Percentiles rank a stretch among this genome's conserved stretches.
Conservation (phyloP, 2,329 filamentous ascomycete species). For the Aspergillus ochraceoroseus region DNA sequence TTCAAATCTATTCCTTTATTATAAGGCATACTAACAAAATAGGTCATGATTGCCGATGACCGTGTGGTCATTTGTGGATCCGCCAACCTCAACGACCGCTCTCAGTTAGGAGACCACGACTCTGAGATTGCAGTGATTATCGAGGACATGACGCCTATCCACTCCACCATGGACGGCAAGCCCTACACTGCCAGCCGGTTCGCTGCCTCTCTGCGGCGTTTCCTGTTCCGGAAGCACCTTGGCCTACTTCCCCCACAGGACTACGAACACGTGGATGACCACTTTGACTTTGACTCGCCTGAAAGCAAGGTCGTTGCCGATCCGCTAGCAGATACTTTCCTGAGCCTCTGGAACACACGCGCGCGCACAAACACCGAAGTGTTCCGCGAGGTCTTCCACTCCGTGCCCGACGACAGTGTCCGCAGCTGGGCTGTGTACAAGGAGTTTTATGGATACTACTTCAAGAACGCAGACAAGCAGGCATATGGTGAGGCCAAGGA, state of each 20-base stretch:
- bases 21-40: slow-evolving; percentile 13
- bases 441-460: slow-evolving; percentile 59
- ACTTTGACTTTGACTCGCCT: slow-evolving; percentile 52
- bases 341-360: slow-evolving; percentile 54
- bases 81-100: slow-evolving; percentile 87
- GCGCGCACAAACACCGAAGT: slow-evolving; percentile 57
- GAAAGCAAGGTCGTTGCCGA: slow-evolving; percentile 53
- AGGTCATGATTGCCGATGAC: slow-evolving; percentile 76
- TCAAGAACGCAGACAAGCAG: slow-evolving; percentile 43
- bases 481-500: slow-evolving; percentile 45
- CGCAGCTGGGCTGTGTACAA: slow-evolving; percentile 59
- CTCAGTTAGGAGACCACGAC: slow-evolving; percentile 82
- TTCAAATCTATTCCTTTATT: background rate
- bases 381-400: slow-evolving; percentile 59
- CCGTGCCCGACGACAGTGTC: slow-evolving; percentile 56
- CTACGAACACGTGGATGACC: slow-evolving; percentile 55
- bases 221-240: slow-evolving; percentile 86
- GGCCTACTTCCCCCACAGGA: slow-evolving; percentile 72
- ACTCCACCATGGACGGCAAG: slow-evolving; percentile 72
- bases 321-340: slow-evolving; percentile 54
- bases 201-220: slow-evolving; percentile 72
- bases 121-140: slow-evolving; percentile 87
- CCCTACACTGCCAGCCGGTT: slow-evolving; percentile 74
- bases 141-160: slow-evolving; percentile 69
- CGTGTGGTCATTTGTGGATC: slow-evolving; percentile 77